phyloP scores from a whole-genome alignment of 2,329 filamentous ascomycete species.

The Fusarium coicis region DNA sequence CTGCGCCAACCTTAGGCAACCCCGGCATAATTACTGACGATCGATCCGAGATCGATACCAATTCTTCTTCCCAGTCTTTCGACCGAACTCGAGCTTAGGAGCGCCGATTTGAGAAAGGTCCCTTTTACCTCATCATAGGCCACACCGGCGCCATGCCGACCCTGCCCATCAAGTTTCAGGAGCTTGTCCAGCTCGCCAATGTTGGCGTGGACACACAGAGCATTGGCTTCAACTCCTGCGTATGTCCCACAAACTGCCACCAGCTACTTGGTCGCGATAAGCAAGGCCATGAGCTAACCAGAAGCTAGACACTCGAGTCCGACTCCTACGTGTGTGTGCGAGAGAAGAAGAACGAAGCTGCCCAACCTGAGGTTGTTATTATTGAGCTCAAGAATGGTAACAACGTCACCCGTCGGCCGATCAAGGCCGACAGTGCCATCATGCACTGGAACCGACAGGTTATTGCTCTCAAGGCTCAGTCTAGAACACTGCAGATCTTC shows the following conservation, averaged over 20 bases:
- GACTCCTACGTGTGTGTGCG: conserved; percentile 96
- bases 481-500: conserved; percentile 96
- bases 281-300: conserved; percentile 35
- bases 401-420: conserved; percentile 92
- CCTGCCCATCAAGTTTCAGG: conserved; percentile 92
- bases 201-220: conserved; percentile 59
- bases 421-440: conserved; percentile 99
- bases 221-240: conserved; percentile 85
- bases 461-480: conserved; percentile 95
- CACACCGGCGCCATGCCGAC: conserved; percentile 65
- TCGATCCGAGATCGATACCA: conserved; percentile 43
- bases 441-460: conserved; percentile 99
- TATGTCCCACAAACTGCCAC: conserved; percentile 57
- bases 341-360: conserved; percentile 87
- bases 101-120: conserved; percentile 40
- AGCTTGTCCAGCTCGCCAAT: conserved; percentile 77
- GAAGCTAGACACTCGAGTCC: conserved; percentile 89
- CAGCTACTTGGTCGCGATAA: neutral
- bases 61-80: conserved; percentile 16
- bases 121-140: conserved; percentile 42
- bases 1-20: conserved; percentile 40
- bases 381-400: conserved; percentile 97
- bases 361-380: conserved; percentile 94
- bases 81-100: conserved; percentile 37
- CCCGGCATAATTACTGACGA: conserved; percentile 38